These are phyloP conservation scores for Globisporangium orthogonon DNA, from an alignment of 352 stramenopile genomes.

Conservation along the genomic window DNA sequence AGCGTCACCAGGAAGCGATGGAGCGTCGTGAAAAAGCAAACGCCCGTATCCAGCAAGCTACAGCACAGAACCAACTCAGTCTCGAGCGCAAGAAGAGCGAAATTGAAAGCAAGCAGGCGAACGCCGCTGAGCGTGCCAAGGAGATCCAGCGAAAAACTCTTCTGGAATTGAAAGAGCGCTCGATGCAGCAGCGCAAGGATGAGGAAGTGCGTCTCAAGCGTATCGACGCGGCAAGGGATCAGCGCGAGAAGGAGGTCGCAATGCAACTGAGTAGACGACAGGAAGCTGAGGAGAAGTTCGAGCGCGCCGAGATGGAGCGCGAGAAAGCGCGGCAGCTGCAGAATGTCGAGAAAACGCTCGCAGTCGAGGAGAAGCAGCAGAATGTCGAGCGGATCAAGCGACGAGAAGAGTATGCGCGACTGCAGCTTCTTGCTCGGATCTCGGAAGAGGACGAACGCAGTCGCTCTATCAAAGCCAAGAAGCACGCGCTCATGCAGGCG, in stretches of 20 bases:
- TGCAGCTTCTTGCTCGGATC: conserved; percentile 52
- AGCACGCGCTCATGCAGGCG: conserved; percentile 43
- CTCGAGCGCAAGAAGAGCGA: conserved; percentile 59
- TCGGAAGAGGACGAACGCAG: conserved; percentile 52
- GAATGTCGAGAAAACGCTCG: conserved; percentile 50
- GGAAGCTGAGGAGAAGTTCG: conserved; percentile 33
- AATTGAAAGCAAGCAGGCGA: conserved; percentile 49
- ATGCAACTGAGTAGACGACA: conserved; percentile 38
- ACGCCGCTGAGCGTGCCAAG: conserved; percentile 34
- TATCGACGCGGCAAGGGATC: conserved; percentile 38
- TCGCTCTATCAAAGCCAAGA: conserved; percentile 53
- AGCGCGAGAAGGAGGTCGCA: conserved; percentile 30
- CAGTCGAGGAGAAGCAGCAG: conserved; percentile 47
- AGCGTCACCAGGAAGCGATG: conserved; percentile 43
- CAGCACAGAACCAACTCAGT: conserved; percentile 47
- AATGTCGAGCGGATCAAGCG: conserved; percentile 73
- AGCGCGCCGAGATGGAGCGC: conserved; percentile 29
- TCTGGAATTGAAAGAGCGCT: conserved; percentile 50
- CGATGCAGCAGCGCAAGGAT: conserved; percentile 55
- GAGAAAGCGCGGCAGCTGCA: conserved; percentile 41
- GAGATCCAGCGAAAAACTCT: conserved; percentile 62
- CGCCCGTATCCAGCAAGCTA: conserved; percentile 43
- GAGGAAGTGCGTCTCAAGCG: conserved; percentile 58
- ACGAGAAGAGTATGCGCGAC: conserved; percentile 59
- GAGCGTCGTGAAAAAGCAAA: conserved; percentile 50